These are phyloP conservation scores for Suillus alpinus DNA, from an alignment of 768 basidiomycete genomes.

Conservation along the genomic window DNA sequence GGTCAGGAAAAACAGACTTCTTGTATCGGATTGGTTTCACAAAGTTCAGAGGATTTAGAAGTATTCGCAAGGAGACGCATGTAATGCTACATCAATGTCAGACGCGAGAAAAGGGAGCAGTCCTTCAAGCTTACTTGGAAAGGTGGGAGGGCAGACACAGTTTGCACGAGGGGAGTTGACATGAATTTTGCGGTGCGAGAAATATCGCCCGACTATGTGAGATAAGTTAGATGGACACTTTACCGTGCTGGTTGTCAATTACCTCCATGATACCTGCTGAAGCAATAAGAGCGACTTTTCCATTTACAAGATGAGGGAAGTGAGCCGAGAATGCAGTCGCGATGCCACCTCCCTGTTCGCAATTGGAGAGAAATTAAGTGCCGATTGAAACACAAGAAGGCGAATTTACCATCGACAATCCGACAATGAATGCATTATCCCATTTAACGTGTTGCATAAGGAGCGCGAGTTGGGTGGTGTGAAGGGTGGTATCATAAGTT, in stretches of 20 bases:
- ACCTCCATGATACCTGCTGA: constrained; percentile 71
- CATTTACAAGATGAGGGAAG: constrained; percentile 70
- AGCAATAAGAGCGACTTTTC: constrained; percentile 64
- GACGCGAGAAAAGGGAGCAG: neutral
- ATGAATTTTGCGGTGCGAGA: constrained; percentile 76
- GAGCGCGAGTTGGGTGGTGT: constrained; percentile 77
- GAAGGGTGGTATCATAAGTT: constrained; percentile 61
- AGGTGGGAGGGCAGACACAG: constrained; percentile 57
- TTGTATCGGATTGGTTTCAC: constrained; percentile 34
- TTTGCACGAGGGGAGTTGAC: constrained; percentile 73
- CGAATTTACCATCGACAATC: constrained; percentile 67
- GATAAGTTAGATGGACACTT: neutral
- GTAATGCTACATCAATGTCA: constrained; percentile 39
- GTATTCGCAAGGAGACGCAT: constrained; percentile 48
- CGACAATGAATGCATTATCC: constrained; percentile 62
- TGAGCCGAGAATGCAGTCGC: constrained; percentile 67
- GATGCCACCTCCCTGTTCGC: constrained; percentile 64
- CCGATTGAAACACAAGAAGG: too few species aligned
- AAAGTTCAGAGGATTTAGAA: constrained; percentile 19
- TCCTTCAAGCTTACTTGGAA: constrained; percentile 47
- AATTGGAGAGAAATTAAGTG: neutral
- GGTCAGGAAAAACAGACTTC: constrained; percentile 33
- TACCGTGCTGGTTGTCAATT: constrained; percentile 9
- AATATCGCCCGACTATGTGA: constrained; percentile 53
- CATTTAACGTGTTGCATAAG: constrained; percentile 78